These are phyloP conservation scores for Sideroxylon spinosum DNA, from an alignment of 179 eudicot genomes.

Conservation along the genomic window DNA sequence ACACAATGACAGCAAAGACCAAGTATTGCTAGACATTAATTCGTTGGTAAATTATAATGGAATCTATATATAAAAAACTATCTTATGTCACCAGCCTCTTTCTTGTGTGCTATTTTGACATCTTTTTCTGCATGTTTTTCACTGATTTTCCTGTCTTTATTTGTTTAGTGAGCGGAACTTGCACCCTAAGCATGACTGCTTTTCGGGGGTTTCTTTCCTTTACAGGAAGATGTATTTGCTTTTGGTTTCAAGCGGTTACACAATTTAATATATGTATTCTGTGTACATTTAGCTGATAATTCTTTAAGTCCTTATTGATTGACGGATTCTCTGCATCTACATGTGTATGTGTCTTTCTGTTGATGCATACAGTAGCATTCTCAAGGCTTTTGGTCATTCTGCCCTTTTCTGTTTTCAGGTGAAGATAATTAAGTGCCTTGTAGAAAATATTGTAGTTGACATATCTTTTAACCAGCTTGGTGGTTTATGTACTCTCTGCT, in stretches of 20 bases:
- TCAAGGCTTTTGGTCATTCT: not conserved
- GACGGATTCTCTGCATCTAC: not conserved
- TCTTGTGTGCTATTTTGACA: not conserved
- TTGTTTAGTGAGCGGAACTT: not conserved
- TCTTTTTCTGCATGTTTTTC: not conserved
- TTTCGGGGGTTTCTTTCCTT: constrained; percentile 1
- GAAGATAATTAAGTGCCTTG: constrained; percentile 76
- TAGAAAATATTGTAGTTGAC: constrained; percentile 67
- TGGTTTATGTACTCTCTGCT: constrained; percentile 72
- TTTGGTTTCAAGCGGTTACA: not conserved
- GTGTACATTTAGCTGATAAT: not conserved
- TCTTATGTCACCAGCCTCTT: not conserved
- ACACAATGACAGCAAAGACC: not conserved
- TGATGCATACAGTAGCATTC: not conserved
- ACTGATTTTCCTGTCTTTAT: not conserved
- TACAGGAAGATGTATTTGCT: not conserved
- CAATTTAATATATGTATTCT: not conserved
- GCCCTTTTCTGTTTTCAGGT: constrained; percentile 43
- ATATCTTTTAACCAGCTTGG: constrained; percentile 79
- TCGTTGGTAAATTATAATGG: not conserved
- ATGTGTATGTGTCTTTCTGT: no score
- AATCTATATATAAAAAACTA: not conserved
- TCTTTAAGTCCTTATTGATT: not conserved
- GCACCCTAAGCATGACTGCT: not conserved
- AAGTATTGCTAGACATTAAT: not conserved